These are phyloP conservation scores for Phyllosticta citriasiana DNA, from an alignment of 2,329 filamentous ascomycete genomes.

Conservation along the genomic window DNA sequence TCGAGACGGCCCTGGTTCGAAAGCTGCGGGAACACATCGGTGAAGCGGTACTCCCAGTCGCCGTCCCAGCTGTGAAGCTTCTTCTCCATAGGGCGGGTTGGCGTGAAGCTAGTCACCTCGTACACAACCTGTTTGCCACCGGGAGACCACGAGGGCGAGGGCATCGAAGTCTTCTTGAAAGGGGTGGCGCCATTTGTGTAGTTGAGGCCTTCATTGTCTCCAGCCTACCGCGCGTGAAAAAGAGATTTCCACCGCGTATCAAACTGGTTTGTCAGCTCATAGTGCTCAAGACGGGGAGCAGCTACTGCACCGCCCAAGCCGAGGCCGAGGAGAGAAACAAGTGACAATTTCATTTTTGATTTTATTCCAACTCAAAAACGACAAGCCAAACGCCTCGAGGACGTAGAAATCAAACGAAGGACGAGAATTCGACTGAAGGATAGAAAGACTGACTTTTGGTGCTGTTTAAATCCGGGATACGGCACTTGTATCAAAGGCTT, in stretches of 20 bases:
- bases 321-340: neutral
- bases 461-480: neutral
- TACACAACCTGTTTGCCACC: constrained; percentile 22
- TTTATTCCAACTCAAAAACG: neutral
- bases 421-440: neutral
- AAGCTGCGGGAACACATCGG: constrained; percentile 33
- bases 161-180: constrained; percentile 5
- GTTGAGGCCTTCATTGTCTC: constrained; percentile 20
- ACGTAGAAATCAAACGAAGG: neutral
- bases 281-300: neutral
- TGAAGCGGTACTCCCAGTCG: constrained; percentile 35
- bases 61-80: constrained; percentile 30
- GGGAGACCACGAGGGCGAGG: constrained; percentile 24
- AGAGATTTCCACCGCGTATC: neutral
- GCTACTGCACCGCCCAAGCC: neutral
- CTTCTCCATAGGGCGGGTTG: constrained; percentile 26
- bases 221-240: constrained; percentile 14
- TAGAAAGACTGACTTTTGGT: neutral
- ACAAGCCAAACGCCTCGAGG: neutral
- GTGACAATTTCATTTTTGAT: neutral
- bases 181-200: constrained; percentile 15
- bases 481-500: neutral
- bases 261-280: neutral
- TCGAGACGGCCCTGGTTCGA: constrained; percentile 19
- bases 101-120: constrained; percentile 17